Evolutionary conservation across 768 basidiomycete species (phyloP), one percentile per base, ranked within the genome.

Genomic region (Suillus brevipes): DNA sequence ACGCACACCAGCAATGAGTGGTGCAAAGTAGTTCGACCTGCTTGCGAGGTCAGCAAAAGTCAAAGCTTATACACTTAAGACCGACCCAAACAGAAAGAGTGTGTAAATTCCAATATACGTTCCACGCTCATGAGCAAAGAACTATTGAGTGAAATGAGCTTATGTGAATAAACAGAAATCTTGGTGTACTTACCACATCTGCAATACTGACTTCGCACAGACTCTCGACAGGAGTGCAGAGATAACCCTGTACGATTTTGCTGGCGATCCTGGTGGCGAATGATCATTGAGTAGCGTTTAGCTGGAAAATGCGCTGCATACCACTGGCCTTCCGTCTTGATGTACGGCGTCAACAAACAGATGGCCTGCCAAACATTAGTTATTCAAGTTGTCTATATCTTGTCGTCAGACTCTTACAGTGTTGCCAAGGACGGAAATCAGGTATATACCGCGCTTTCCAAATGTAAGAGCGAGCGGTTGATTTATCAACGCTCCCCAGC

Each of bases 171-270:
- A 1, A 20, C 18, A 6, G 10, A 9, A 18, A 55, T 42, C n/a
- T 34, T 42, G 3, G 28, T 20, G 18, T 20, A 58, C 61, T 60
- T 16, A 69, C 69, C 6, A 69, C 65, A 40, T 70, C 69, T 45
- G 69, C 38, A 31, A 70, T 61, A 63, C 69, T 70, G 45, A 70
- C 69, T 62, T 70, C 69, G 43, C 69, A 69, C 47, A 69, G 63
- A 50, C 69, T 70, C 34, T 70, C 69, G n/a, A 70, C 69, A 25
- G 69, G 69, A 55, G 68, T 70, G n/a, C 69, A 70, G 53, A 69
- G 68, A 42, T 61, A 70, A 20, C 69, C 69, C 37, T 70, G 69
- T 16, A 70, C 60, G 36, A 70, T 70, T 58, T 70, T 70, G 25
- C 65, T 70, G 18, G 63, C 69, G 16, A 70, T 70, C 69, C 69